These are phyloP conservation scores for Candida hungchunana DNA, from an alignment of 805 yeast species.

Conservation along the genomic window DNA sequence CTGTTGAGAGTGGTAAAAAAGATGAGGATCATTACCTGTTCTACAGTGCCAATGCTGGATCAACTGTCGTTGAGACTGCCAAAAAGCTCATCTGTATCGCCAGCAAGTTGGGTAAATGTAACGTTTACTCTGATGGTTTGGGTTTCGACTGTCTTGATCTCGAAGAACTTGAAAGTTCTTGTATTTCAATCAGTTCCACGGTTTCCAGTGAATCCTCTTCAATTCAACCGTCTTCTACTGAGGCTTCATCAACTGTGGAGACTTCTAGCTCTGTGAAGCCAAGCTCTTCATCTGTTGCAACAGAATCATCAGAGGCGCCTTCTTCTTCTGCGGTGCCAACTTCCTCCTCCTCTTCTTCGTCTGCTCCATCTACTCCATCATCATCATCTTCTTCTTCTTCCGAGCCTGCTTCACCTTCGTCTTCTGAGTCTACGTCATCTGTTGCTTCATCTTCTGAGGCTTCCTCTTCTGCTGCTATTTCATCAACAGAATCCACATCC, in stretches of 20 bases:
- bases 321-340: slow-evolving; percentile 4
- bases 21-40: slow-evolving; percentile 7
- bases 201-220: neutral
- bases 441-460: neutral
- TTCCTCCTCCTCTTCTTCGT: slow-evolving; percentile 6
- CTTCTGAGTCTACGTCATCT: slow-evolving; percentile 1
- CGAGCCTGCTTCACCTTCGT: neutral
- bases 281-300: neutral
- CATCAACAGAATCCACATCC: neutral
- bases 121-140: slow-evolving; percentile 4
- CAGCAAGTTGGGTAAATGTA: slow-evolving; percentile 6
- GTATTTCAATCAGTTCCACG: neutral
- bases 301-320: slow-evolving; percentile 2
- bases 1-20: slow-evolving; percentile 3
- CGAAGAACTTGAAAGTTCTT: neutral
- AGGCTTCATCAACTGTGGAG: neutral
- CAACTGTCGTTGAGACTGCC: slow-evolving; percentile 6
- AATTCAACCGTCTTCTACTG: neutral
- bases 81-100: slow-evolving; percentile 9
- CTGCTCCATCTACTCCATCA: slow-evolving; percentile 1
- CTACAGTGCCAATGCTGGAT: slow-evolving; percentile 19
- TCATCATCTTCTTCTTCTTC: slow-evolving; percentile 2
- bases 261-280: slow-evolving; percentile 1
- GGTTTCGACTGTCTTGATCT: slow-evolving; percentile 13
- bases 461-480: neutral